Evolutionary conservation across 2,329 filamentous ascomycete genomes (phyloP).

Genomic region (Blastomyces emzantsi): DNA sequence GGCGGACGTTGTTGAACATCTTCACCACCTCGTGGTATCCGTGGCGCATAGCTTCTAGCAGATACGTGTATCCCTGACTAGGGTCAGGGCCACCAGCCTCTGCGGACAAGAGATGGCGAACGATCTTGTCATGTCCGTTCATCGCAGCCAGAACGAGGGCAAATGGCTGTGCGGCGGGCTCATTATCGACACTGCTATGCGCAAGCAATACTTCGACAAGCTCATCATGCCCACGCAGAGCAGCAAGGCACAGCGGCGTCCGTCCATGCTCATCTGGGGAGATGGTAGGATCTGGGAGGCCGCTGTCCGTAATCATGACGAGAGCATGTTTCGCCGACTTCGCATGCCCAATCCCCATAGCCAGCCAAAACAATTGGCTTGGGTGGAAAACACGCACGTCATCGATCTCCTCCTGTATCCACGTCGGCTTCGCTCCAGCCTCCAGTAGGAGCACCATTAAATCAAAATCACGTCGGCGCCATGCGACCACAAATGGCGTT

Average conservation of each 20-base stretch:
- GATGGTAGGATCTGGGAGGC: not conserved
- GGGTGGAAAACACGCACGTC: not conserved
- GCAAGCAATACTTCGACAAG: not conserved
- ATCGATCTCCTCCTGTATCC: not conserved
- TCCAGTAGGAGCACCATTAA: not conserved
- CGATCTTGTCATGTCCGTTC: not conserved
- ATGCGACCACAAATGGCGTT: slow-evolving; percentile 8
- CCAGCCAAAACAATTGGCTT: not conserved
- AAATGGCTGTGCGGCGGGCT: not conserved
- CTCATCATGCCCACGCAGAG: not conserved
- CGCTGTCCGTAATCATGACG: not conserved
- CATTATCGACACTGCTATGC: not conserved
- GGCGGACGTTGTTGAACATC: not conserved
- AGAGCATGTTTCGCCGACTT: not conserved
- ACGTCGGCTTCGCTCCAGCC: not conserved
- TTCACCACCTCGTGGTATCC: not conserved
- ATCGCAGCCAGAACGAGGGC: not conserved
- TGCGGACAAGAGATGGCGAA: not conserved
- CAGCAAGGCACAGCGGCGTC: not conserved
- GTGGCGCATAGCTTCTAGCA: not conserved
- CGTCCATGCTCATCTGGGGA: not conserved
- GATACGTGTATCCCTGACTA: not conserved
- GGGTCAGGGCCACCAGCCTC: not conserved
- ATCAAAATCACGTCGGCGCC: not conserved
- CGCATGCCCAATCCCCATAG: not conserved